Evolutionary conservation across 108 stramenopile species (phyloP).

Genomic region (Asterionellopsis glacialis): DNA sequence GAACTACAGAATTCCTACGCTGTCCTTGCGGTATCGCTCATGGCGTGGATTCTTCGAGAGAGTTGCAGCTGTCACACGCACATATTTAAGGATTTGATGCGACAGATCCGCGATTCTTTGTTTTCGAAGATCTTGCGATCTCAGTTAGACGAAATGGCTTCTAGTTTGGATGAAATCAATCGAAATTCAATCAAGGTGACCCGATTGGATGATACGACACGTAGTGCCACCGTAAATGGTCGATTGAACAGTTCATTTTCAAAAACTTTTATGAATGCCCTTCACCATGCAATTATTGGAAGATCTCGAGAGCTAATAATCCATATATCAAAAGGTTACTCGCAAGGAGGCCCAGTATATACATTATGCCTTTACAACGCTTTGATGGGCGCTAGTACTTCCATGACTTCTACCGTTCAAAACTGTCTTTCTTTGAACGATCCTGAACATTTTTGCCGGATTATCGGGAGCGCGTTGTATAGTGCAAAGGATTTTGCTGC

Average conservation of each 20-base stretch:
- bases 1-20: constrained; percentile 16
- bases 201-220: too few relatives aligned
- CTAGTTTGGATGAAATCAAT: constrained; percentile 13
- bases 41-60: constrained; percentile 18
- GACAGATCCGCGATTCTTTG: constrained; percentile 14
- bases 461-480: too few relatives aligned
- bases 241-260: constrained; percentile 14
- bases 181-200: too few relatives aligned
- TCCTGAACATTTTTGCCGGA: too few relatives aligned
- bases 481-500: too few relatives aligned
- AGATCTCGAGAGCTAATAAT: constrained; percentile 6
- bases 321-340: constrained; percentile 14
- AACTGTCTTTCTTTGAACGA: too few relatives aligned
- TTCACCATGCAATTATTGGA: not conserved
- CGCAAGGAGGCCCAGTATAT: not conserved
- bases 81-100: constrained; percentile 11
- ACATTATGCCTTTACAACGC: constrained; percentile 14
- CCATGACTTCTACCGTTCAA: too few relatives aligned
- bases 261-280: not conserved
- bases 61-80: constrained; percentile 2
- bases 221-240: not conserved
- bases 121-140: not conserved
- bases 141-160: not conserved
- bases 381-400: constrained; percentile 11
- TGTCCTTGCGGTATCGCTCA: constrained; percentile 18